Evolutionary conservation across 805 yeast species (phyloP).

Genomic region (Saccharomycopsis amapae): DNA sequence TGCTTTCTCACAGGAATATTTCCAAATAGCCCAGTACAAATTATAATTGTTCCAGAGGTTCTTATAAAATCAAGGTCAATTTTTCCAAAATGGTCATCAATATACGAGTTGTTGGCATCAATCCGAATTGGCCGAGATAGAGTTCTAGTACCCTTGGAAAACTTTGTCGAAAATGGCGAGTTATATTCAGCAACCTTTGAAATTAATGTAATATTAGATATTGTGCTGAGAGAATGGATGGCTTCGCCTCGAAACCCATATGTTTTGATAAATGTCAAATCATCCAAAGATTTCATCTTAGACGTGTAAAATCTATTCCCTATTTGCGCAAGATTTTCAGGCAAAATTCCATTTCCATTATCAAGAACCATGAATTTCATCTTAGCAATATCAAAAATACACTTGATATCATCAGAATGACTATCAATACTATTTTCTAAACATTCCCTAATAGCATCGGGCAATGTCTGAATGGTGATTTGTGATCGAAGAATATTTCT

Average conservation of each 20-base stretch:
- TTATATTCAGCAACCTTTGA: conserved; percentile 35
- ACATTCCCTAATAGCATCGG: conserved; percentile 42
- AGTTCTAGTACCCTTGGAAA: conserved; percentile 22
- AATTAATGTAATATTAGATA: conserved; percentile 40
- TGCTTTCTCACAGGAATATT: conserved; percentile 38
- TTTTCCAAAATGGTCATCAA: not conserved
- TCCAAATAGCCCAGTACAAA: conserved; percentile 35
- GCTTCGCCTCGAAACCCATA: conserved; percentile 77
- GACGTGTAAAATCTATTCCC: conserved; percentile 51
- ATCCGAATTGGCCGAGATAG: not conserved
- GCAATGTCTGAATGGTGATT: conserved; percentile 30
- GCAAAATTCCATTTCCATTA: conserved; percentile 63
- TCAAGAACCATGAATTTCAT: conserved; percentile 44
- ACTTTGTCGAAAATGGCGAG: conserved; percentile 15
- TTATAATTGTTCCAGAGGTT: conserved; percentile 34
- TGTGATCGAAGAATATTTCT: conserved; percentile 29
- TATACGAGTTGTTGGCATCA: not conserved
- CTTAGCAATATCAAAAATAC: conserved; percentile 32
- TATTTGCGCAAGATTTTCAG: conserved; percentile 38
- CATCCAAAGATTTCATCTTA: conserved; percentile 35
- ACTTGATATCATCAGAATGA: conserved; percentile 33
- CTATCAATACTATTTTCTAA: conserved; percentile 53
- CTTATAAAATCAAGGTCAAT: not conserved
- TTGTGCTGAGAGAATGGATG: conserved; percentile 43
- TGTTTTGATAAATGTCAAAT: conserved; percentile 34